These are phyloP conservation scores for Cyclanthera cordifolia DNA, from an alignment of 306 rosid genomes.

Conservation along the genomic window DNA sequence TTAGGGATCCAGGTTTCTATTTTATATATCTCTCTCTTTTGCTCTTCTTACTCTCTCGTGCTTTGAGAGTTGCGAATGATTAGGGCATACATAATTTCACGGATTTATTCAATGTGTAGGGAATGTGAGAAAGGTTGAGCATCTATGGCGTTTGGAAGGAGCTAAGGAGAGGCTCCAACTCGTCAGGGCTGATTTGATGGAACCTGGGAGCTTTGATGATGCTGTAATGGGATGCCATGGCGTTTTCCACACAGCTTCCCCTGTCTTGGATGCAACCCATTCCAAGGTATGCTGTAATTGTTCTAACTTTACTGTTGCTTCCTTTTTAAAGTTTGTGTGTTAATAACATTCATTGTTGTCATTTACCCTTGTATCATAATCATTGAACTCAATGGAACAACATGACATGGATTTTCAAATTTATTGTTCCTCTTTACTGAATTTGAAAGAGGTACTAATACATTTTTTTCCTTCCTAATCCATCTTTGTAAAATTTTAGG, in stretches of 20 bases:
- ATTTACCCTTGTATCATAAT: neutral
- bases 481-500: too few species aligned
- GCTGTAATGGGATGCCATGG: conserved; percentile 73
- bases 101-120: conserved; percentile 22
- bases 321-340: neutral
- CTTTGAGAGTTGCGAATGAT: neutral
- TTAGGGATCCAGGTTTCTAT: conserved; percentile 57
- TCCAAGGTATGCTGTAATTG: conserved; percentile 36
- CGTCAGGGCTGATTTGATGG: conserved; percentile 63
- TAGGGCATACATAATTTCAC: neutral
- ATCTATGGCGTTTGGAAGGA: conserved; percentile 73
- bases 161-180: conserved; percentile 59
- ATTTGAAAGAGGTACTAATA: too few species aligned
- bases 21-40: neutral
- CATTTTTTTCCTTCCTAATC: too few species aligned
- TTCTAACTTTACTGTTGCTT: neutral
- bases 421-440: too few species aligned
- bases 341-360: neutral
- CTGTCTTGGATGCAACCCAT: conserved; percentile 52
- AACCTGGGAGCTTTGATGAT: conserved; percentile 62
- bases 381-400: too few species aligned
- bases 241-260: conserved; percentile 86
- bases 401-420: too few species aligned
- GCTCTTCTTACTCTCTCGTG: neutral
- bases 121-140: conserved; percentile 48